phyloP scores from a whole-genome alignment of 2,329 filamentous ascomycete species.

The Fusarium piperis region DNA sequence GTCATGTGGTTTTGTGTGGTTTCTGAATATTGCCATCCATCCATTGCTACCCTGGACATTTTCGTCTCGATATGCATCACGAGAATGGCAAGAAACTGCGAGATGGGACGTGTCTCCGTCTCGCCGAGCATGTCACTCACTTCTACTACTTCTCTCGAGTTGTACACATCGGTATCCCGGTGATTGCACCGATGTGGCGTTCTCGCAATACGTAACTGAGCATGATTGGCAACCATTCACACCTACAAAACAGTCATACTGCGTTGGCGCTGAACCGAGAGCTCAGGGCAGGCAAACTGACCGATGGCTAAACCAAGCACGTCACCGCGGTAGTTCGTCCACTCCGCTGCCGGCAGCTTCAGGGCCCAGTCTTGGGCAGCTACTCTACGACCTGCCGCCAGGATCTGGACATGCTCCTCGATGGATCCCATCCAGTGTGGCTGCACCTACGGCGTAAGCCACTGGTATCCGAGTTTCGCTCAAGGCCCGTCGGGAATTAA shows the following conservation, averaged over 20 bases:
- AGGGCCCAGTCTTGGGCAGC: background rate
- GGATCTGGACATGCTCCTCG: background rate
- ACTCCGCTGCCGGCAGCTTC: background rate
- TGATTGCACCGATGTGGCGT: constrained; percentile 16
- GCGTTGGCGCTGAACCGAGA: background rate
- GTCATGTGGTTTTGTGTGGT: background rate
- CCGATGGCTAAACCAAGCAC: background rate
- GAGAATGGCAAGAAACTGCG: constrained; percentile 1
- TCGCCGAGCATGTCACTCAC: constrained; percentile 9
- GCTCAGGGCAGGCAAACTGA: background rate
- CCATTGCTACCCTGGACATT: constrained; percentile 26
- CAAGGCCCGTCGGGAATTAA: background rate
- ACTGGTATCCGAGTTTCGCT: background rate
- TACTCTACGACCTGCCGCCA: background rate
- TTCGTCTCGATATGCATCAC: background rate
- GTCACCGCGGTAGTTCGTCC: constrained; percentile 4
- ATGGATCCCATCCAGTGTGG: constrained; percentile 16
- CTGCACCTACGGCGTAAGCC: constrained; percentile 3
- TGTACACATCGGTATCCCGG: constrained; percentile 20
- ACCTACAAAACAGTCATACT: background rate
- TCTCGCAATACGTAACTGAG: background rate
- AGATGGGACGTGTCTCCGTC: constrained; percentile 26
- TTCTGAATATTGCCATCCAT: background rate
- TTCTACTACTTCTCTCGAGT: background rate
- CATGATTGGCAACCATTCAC: background rate